These are phyloP conservation scores for Geranomyces variabilis DNA, from an alignment of 192 early-diverging fungal species.

Conservation along the genomic window DNA sequence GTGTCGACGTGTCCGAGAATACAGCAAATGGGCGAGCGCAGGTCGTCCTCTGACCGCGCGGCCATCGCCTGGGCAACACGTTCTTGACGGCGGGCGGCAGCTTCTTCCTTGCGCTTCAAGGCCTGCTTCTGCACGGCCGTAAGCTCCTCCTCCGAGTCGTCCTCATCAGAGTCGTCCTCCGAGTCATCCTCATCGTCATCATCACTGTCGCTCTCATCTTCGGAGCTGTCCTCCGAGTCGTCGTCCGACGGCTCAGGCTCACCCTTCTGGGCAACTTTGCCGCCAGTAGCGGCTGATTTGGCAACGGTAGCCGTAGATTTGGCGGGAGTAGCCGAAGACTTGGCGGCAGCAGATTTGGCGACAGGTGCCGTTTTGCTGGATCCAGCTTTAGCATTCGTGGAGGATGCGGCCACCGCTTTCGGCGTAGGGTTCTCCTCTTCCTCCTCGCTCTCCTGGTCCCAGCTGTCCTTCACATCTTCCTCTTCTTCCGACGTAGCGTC, in stretches of 20 bases:
- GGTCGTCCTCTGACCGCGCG: conserved; percentile 82
- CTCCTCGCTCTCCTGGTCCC: conserved; percentile 58
- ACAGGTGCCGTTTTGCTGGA: conserved; percentile 13
- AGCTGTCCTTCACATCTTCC: conserved; percentile 43
- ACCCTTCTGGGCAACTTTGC: conserved; percentile 23
- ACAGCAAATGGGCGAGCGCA: conserved; percentile 97
- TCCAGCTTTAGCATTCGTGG: not conserved
- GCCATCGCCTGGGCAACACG: conserved; percentile 76
- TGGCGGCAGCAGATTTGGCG: conserved; percentile 20
- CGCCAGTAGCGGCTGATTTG: conserved; percentile 7
- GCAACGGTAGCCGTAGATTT: conserved; percentile 32
- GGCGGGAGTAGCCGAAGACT: not conserved
- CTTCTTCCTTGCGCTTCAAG: conserved; percentile 74
- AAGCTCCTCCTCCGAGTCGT: conserved; percentile 57
- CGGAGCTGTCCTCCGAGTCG: conserved; percentile 37
- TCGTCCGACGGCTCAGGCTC: conserved; percentile 44
- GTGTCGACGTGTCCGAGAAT: conserved; percentile 99
- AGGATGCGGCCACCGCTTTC: conserved; percentile 6
- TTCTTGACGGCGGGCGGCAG: conserved; percentile 53
- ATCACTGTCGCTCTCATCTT: conserved; percentile 34
- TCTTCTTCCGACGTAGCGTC: conserved; percentile 47
- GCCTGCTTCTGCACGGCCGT: conserved; percentile 67
- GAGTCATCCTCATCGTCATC: conserved; percentile 33
- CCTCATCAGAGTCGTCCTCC: conserved; percentile 46
- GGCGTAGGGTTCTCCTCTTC: conserved; percentile 38